phyloP scores from a whole-genome alignment of 108 stramenopile species.

The Skeletonema marinoi region DNA sequence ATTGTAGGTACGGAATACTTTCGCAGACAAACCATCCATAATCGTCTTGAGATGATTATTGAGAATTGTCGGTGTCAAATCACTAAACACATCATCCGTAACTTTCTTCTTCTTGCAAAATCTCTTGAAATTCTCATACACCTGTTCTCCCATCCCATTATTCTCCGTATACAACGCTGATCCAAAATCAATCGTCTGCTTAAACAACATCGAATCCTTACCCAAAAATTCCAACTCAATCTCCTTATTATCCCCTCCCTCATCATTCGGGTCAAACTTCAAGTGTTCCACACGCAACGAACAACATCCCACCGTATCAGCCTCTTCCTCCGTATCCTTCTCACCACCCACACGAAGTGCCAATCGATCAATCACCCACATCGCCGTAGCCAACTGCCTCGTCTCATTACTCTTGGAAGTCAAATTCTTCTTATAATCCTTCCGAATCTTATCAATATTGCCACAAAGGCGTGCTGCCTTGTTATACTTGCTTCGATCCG shows the following conservation, averaged over 20 bases:
- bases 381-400: conserved; percentile 96
- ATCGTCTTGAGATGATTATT: conserved; percentile 93
- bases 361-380: conserved; percentile 99
- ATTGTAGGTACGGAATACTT: conserved; percentile 99
- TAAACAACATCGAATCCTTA: conserved; percentile 99
- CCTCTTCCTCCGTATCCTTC: conserved; percentile 99
- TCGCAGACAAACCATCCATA: conserved; percentile 99
- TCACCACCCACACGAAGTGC: conserved; percentile 99
- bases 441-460: conserved; percentile 94
- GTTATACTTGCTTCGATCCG: conserved; percentile 96
- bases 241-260: conserved; percentile 81
- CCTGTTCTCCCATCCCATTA: conserved; percentile 83
- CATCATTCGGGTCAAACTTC: conserved; percentile 88
- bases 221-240: conserved; percentile 99
- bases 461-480: conserved; percentile 96
- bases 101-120: conserved; percentile 93
- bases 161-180: conserved; percentile 83
- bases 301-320: conserved; percentile 99
- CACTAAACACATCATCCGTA: conserved; percentile 94
- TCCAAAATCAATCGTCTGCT: conserved; percentile 98
- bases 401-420: conserved; percentile 73
- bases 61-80: conserved; percentile 89
- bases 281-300: conserved; percentile 98
- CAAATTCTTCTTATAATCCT: conserved; percentile 90
- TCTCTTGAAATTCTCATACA: conserved; percentile 89